Conservation (phyloP, 306 rosid genomes). For the Glycine tomentella region DNA sequence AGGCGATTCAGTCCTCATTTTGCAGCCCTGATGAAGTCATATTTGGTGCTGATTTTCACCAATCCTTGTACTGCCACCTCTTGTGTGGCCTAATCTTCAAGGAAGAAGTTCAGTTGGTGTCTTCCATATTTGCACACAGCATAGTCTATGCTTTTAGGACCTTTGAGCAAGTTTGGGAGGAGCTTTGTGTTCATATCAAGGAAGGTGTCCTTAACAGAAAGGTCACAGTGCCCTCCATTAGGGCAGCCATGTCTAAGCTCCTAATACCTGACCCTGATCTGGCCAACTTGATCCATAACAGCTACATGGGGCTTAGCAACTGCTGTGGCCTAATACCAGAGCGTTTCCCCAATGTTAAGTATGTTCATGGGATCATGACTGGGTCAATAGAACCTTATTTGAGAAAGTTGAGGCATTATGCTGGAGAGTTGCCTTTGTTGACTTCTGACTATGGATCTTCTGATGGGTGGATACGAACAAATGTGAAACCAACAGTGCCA, state of each 20-base stretch:
- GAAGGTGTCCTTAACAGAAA: slow-evolving; percentile 67
- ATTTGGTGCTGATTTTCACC: slow-evolving; percentile 84
- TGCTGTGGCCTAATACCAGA: slow-evolving; percentile 88
- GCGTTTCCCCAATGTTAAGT: slow-evolving; percentile 82
- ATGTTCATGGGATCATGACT: slow-evolving; percentile 85
- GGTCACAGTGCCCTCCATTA: slow-evolving; percentile 59
- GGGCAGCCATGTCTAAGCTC: slow-evolving; percentile 69
- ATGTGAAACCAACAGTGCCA: slow-evolving; percentile 72
- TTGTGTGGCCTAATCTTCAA: slow-evolving; percentile 76
- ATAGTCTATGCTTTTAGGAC: slow-evolving; percentile 75
- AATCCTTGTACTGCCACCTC: slow-evolving; percentile 91
- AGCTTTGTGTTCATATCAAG: slow-evolving; percentile 68
- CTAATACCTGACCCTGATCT: slow-evolving; percentile 82
- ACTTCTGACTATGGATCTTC: slow-evolving; percentile 95
- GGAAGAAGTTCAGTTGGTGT: slow-evolving; percentile 68
- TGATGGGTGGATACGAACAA: slow-evolving; percentile 94
- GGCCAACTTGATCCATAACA: slow-evolving; percentile 65
- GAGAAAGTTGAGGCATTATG: slow-evolving; percentile 84
- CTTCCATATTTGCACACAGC: slow-evolving; percentile 86
- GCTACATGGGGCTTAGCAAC: slow-evolving; percentile 70
- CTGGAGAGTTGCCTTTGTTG: slow-evolving; percentile 74
- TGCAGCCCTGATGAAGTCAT: slow-evolving; percentile 91
- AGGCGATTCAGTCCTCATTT: slow-evolving; percentile 59
- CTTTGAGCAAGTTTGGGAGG: slow-evolving; percentile 84
- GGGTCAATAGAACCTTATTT: slow-evolving; percentile 92